Base-by-base conservation (phyloP, 306 rosid genomes). In the Biancaea sappan region DNA sequence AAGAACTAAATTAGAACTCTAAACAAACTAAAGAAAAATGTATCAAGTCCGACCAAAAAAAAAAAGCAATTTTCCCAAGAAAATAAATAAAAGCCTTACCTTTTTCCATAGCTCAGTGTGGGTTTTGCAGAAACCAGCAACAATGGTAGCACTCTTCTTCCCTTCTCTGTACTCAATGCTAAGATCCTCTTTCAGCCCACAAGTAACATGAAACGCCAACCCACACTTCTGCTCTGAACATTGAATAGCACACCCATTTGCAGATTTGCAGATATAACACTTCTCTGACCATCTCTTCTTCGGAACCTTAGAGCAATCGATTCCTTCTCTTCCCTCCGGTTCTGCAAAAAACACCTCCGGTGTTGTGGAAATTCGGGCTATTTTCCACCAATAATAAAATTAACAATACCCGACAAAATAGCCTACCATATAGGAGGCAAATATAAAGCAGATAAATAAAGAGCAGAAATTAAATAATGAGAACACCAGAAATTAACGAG, bases 271-370 rank as follows among this genome's bases (percentile, higher is more conserved):
- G 25, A 65, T 65, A 6, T 65, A 65, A 25, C 71, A 65, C 31
- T 14, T 40, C 53, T 41, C 71, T 12, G 14, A 54, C 96, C 95
- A 88, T 60, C 95, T 83, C 83, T 78, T 87, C 58, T 68, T 77
- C 0, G 90, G 92, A 66, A 94, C 85, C 82, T 50, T 83, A 0
- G 97, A 91, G 66, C 89, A 87, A 80, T 94, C 90, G 13, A 92
- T 82, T 62, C 88, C 93, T 16, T 92, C 99, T 19, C 95, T 77
- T 4, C 93, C 97, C 53, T 91, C 95, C 0, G 95, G 88, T 10
- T 94, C 96, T 0, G 10, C 29, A 21, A 94, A 94, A 78, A 84
- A 94, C 77, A 89, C 97, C 75, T 94, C 96, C 0, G 97, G 97
- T n/a, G n/a, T n/a, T n/a, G n/a, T n/a, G n/a, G n/a, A n/a, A n/a